phyloP scores from a whole-genome alignment of 257 asterid species.

The Rehmannia glutinosa region DNA sequence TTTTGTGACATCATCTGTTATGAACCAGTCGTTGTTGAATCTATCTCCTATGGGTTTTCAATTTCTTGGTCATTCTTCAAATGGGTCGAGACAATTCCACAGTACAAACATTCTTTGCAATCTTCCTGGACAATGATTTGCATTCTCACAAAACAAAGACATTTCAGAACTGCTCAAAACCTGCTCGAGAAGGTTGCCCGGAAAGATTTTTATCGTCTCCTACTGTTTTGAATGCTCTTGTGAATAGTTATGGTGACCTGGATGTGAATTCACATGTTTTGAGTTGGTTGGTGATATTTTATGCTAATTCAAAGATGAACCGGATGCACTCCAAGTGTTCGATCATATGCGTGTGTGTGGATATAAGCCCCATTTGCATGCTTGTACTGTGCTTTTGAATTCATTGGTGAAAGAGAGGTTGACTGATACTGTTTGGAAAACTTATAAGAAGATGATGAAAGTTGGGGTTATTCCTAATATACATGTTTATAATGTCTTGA shows the following conservation, averaged over 20 bases:
- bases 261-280: conserved; percentile 79
- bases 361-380: conserved; percentile 67
- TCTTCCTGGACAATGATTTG: conserved; percentile 77
- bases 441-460: conserved; percentile 64
- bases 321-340: conserved; percentile 80
- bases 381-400: conserved; percentile 79
- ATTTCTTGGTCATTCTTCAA: conserved; percentile 67
- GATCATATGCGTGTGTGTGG: conserved; percentile 79
- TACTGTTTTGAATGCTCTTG: conserved; percentile 64
- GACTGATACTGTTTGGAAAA: conserved; percentile 64
- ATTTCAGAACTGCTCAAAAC: conserved; percentile 60
- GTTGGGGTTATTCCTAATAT: conserved; percentile 65
- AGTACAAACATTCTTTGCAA: conserved; percentile 66
- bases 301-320: conserved; percentile 59
- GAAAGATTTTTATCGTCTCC: conserved; percentile 84
- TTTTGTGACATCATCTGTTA: conserved; percentile 48
- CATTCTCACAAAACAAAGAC: conserved; percentile 61
- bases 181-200: conserved; percentile 64
- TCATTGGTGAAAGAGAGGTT: conserved; percentile 73
- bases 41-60: conserved; percentile 44
- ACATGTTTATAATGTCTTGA: conserved; percentile 73
- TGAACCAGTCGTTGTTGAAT: conserved; percentile 41
- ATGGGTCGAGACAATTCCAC: conserved; percentile 77
- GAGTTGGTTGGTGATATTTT: conserved; percentile 90
- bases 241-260: conserved; percentile 27